Conservation (phyloP, 306 rosid species). For the Quercus berberidifolia region DNA sequence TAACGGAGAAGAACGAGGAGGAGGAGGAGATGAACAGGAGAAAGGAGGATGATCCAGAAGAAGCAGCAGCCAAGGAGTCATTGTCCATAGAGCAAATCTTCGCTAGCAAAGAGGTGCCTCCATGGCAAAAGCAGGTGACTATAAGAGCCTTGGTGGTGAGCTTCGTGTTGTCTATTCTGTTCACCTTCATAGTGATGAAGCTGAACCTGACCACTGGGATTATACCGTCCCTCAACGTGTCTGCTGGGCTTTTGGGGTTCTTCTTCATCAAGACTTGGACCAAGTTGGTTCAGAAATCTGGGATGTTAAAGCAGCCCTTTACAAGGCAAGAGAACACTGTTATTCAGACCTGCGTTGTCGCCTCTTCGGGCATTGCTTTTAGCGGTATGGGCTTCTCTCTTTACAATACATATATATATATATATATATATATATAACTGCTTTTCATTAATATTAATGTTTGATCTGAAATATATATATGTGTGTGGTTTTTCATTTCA, state of each 20-base stretch:
- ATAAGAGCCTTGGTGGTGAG: constrained; percentile 32
- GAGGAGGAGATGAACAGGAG: no score
- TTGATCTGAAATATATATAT: no score
- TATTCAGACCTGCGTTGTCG: constrained; percentile 47
- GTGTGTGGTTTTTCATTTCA: no score
- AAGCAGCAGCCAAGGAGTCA: background rate
- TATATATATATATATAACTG: background rate
- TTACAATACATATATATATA: background rate
- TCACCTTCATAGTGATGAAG: constrained; percentile 50
- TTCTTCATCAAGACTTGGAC: constrained; percentile 47
- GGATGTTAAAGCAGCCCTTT: constrained; percentile 22
- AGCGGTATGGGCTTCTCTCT: constrained; percentile 26
- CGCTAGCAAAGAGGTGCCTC: constrained; percentile 23
- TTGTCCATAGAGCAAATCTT: constrained; percentile 30
- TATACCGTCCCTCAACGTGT: constrained; percentile 39
- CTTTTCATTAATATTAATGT: no score
- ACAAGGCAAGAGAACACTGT: constrained; percentile 50
- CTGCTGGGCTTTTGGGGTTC: constrained; percentile 46
- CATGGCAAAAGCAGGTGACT: constrained; percentile 36
- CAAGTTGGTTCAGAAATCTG: constrained; percentile 11
- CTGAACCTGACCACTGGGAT: constrained; percentile 43
- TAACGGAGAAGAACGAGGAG: no score
- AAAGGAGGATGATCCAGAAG: background rate
- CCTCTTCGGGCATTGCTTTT: constrained; percentile 41
- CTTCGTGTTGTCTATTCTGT: constrained; percentile 22